Evolutionary conservation across 306 rosid species (phyloP).

Genomic region (Castanospermum australe): DNA sequence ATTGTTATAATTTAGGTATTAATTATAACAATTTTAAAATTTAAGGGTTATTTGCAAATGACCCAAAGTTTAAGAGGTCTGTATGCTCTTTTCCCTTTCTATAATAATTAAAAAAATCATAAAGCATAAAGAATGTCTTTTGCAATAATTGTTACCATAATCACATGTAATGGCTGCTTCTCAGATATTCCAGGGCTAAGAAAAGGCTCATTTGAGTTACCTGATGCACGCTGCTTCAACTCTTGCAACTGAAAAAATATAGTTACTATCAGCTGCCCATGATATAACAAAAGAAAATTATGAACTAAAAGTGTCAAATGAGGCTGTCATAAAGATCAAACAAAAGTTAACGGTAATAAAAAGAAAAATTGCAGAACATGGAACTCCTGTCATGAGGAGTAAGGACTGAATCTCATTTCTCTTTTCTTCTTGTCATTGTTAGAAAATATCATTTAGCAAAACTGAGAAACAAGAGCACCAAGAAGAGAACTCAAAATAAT

Average conservation of each 20-base stretch:
- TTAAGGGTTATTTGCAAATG: no score
- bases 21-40: no score
- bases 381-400: not conserved
- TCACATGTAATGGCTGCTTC: slow-evolving; percentile 92
- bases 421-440: not conserved
- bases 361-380: not conserved
- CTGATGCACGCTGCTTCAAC: slow-evolving; percentile 87
- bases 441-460: not conserved
- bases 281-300: slow-evolving; percentile 18
- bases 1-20: no score
- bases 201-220: slow-evolving; percentile 71
- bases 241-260: slow-evolving; percentile 78
- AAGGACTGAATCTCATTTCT: not conserved
- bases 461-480: not conserved
- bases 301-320: slow-evolving; percentile 4
- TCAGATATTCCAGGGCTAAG: slow-evolving; percentile 92
- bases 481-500: not conserved
- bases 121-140: slow-evolving; percentile 18
- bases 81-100: no score
- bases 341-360: not conserved
- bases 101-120: not conserved
- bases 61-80: no score
- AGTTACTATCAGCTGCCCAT: slow-evolving; percentile 22
- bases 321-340: not conserved
- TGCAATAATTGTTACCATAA: slow-evolving; percentile 63